A percentile compares a stretch with the other conserved stretches of the same genome.
Conservation (phyloP, 192 early-diverging fungal genomes). For the Haplosporangium gracile region DNA sequence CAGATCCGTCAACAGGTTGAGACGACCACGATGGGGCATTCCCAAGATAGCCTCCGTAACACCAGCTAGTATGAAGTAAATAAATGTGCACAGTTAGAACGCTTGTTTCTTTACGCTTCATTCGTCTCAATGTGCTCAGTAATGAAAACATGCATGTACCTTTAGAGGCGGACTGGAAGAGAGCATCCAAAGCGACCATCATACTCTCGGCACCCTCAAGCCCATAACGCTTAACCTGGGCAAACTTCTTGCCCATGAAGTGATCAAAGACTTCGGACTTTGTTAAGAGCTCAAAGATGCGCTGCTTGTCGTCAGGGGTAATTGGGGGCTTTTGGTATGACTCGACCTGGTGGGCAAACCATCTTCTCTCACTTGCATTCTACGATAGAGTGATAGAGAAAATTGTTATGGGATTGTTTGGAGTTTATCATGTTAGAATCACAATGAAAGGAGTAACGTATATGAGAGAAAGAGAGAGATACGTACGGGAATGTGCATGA, state of each 20-base stretch:
- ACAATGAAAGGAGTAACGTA: not conserved
- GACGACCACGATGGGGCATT: slow-evolving; percentile 97
- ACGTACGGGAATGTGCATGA: slow-evolving; percentile 89
- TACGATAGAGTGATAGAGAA: slow-evolving; percentile 8
- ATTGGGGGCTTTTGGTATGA: slow-evolving; percentile 72
- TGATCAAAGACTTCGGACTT: slow-evolving; percentile 95
- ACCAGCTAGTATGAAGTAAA: slow-evolving; percentile 66
- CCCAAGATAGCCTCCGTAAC: slow-evolving; percentile 89
- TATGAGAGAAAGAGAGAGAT: not conserved
- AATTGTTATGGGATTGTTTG: not conserved
- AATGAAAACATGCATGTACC: slow-evolving; percentile 31
- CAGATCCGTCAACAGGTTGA: slow-evolving; percentile 93
- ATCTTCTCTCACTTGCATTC: slow-evolving; percentile 87
- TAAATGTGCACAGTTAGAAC: not conserved
- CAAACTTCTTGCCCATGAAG: slow-evolving; percentile 98
- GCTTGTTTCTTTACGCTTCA: not conserved
- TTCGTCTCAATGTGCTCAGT: slow-evolving; percentile 11
- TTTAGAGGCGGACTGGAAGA: slow-evolving; percentile 82
- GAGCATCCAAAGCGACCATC: slow-evolving; percentile 90
- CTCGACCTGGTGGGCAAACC: slow-evolving; percentile 92
- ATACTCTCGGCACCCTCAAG: slow-evolving; percentile 97
- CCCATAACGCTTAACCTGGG: slow-evolving; percentile 96
- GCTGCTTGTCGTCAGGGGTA: slow-evolving; percentile 73
- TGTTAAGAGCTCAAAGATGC: slow-evolving; percentile 82
- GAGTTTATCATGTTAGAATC: not conserved